Evolutionary conservation across 73 alveolate genomes (phyloP).

Genomic region (Paramecium sonneborni): DNA sequence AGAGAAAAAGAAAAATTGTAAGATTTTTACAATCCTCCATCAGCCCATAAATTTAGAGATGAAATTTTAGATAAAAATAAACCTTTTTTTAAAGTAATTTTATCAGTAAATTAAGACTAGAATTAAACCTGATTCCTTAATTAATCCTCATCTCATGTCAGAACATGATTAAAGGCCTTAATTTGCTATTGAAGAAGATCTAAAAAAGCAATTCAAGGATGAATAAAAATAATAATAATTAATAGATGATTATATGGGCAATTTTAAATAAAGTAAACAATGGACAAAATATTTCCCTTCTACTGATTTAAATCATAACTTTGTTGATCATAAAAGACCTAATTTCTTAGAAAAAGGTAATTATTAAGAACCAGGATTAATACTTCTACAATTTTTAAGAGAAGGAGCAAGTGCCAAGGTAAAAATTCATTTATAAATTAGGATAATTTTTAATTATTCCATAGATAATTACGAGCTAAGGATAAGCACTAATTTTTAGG

Average conservation of each 20-base stretch:
- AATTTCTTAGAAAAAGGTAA: slow-evolving; percentile 8
- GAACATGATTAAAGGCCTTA: slow-evolving; percentile 47
- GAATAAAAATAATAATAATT: neutral
- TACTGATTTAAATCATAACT: slow-evolving; percentile 31
- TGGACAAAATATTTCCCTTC: slow-evolving; percentile 17
- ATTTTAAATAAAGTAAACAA: neutral
- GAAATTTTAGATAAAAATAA: neutral
- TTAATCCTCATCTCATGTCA: slow-evolving; percentile 33
- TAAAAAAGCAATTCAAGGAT: neutral
- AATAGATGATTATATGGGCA: neutral
- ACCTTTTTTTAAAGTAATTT: slow-evolving; percentile 15
- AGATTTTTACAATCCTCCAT: slow-evolving; percentile 35
- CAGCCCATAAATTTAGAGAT: slow-evolving; percentile 26
- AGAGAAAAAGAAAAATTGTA: slow-evolving; percentile 26
- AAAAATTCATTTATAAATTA: neutral
- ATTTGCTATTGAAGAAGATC: slow-evolving; percentile 9
- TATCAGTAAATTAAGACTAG: neutral
- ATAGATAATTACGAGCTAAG: neutral
- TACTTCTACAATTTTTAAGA: neutral
- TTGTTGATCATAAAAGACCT: slow-evolving; percentile 47
- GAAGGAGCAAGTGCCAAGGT: slow-evolving; percentile 33
- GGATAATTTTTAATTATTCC: slow-evolving; percentile 42
- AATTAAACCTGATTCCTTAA: slow-evolving; percentile 25
- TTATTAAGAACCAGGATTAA: slow-evolving; percentile 40
- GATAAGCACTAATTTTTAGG: slow-evolving; percentile 30